Percentiles rank a stretch among this genome's conserved stretches.
Conservation (phyloP, 768 basidiomycete species). For the Hericium alpestre region DNA sequence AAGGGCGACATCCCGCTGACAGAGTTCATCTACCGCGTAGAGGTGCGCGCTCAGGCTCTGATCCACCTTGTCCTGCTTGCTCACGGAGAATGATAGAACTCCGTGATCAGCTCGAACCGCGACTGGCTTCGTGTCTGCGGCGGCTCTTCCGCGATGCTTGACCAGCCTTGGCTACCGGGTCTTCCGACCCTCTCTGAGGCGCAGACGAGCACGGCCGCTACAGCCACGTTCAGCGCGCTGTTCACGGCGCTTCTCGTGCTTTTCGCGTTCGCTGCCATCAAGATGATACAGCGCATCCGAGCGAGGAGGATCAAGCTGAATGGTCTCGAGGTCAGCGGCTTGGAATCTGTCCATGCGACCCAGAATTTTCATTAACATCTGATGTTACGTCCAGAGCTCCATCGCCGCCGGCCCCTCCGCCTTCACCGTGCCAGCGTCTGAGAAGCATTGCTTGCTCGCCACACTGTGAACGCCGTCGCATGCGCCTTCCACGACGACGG, state of each 20-base stretch:
- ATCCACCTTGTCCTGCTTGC: background rate
- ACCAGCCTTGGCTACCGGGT: conserved; percentile 1
- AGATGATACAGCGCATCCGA: conserved; percentile 8
- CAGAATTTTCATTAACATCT: background rate
- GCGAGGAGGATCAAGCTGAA: background rate
- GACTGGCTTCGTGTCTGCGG: conserved; percentile 36
- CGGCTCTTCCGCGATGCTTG: conserved; percentile 1
- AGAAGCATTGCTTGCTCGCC: background rate
- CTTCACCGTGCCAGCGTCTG: background rate
- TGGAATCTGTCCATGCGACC: background rate
- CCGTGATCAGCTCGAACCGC: conserved; percentile 32
- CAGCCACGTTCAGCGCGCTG: conserved; percentile 11
- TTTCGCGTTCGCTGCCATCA: conserved; percentile 3
- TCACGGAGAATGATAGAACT: conserved; percentile 22
- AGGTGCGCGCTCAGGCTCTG: conserved; percentile 34
- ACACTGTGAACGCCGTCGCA: background rate
- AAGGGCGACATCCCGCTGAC: conserved; percentile 69
- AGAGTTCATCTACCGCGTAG: conserved; percentile 74
- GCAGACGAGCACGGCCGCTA: conserved; percentile 2
- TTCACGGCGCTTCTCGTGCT: conserved; percentile 11
- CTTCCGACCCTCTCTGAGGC: conserved; percentile 5
- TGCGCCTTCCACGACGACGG: background rate
- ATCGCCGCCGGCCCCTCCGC: background rate
- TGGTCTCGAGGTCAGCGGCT: background rate
- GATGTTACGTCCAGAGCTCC: background rate